Base-by-base conservation (phyloP, 202 grass and related monocot genomes). In the Elaeis oleifera region DNA sequence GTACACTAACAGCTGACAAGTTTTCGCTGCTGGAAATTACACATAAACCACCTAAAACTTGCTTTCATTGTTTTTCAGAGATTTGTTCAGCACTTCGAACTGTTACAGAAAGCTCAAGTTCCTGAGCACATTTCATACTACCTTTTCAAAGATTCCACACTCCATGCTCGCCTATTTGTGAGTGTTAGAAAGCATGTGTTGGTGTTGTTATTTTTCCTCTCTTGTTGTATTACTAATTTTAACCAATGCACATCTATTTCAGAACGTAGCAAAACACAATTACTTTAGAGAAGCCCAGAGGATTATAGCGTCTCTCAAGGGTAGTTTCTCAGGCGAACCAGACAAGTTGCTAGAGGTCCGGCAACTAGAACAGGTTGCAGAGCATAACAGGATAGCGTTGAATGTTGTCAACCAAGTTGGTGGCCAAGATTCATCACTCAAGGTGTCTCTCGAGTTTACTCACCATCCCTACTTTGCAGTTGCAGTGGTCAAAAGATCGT, bases 81-180 rank as follows among this genome's bases (percentile, higher is more conserved):
- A 74, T 99, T 99, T 82, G 61, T 82, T 58, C 94, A 99, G 81
- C 88, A 99, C 79, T 99, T 99, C 61, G 94, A 94, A 68, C 84
- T 89, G 24, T 88, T 99, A 71, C 82, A 77, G 71, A 99, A 88
- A 84, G 82, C 88, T 52, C 82, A 71, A 67, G 63, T 99, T 29
- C 85, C 88, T 20, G 82, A 99, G 53, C 72, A 89, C 70, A 76
- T 89, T 74, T 80, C 85, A 2, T 99, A 86, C 80, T 86, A 78
- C 58, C 83, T 76, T 84, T 99, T 89, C 59, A 76, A 78, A 62
- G 85, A 99, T 84, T 84, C 94, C 18, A 83, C 78, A 50, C 71
- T 60, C 18, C 71, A 72, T 53, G 85, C 85, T 57, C 56, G 65
- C 61, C 71, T 99, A 61, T 67, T 72, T 63, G 94, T 99, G 50